A percentile compares a stretch with the other conserved stretches of the same genome.
phyloP scores from a whole-genome alignment of 129 eudicot species.

The Dittrichia graveolens region DNA sequence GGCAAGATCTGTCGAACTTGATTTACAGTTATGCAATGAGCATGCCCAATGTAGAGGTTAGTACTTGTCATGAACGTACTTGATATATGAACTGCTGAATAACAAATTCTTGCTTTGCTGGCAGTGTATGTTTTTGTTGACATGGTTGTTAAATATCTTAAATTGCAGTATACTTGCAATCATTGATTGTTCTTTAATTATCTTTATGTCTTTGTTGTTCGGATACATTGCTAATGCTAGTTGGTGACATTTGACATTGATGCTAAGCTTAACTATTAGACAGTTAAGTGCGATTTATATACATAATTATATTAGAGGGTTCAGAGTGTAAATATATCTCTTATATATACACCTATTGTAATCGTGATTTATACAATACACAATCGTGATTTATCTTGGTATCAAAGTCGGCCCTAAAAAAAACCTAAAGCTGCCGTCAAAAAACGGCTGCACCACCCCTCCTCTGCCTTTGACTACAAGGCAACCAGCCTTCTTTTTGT shows the following conservation, averaged over 20 bases:
- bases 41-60: slow-evolving; percentile 71
- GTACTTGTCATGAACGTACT: slow-evolving; percentile 54
- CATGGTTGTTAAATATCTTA: background rate
- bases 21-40: slow-evolving; percentile 57
- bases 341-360: no score
- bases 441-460: no score
- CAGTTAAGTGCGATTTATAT: no score
- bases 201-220: background rate
- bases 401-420: no score
- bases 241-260: no score
- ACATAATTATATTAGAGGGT: no score
- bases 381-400: no score
- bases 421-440: no score
- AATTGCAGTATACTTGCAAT: slow-evolving; percentile 9
- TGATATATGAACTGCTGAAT: slow-evolving; percentile 42
- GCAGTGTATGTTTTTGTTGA: slow-evolving; percentile 3
- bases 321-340: no score
- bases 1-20: slow-evolving; percentile 53
- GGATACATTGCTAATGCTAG: background rate
- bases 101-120: slow-evolving; percentile 15
- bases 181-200: background rate
- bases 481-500: no score
- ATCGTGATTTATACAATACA: no score
- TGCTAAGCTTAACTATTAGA: background rate
- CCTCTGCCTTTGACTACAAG: no score